phyloP scores from a whole-genome alignment of 2,329 filamentous ascomycete genomes.

The Ilyonectria sp. region DNA sequence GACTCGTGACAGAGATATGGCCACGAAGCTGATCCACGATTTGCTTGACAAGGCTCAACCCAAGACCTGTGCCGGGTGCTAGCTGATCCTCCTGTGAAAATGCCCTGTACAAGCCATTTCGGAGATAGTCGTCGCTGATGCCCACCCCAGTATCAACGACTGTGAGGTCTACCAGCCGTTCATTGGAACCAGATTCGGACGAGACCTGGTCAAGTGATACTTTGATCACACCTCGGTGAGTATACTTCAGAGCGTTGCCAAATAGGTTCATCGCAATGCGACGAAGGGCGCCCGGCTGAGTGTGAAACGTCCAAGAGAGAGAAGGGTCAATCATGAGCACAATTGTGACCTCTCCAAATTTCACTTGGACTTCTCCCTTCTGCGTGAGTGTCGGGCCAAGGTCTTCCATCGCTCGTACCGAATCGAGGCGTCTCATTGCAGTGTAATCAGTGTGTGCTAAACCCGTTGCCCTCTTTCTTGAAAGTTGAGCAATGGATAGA shows the following conservation, averaged over 20 bases:
- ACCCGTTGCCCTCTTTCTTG: neutral
- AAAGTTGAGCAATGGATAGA: constrained; percentile 38
- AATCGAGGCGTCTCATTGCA: constrained; percentile 45
- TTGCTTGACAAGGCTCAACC: constrained; percentile 74
- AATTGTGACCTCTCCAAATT: constrained; percentile 45
- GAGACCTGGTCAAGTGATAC: constrained; percentile 40
- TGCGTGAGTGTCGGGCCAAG: constrained; percentile 19
- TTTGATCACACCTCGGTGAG: constrained; percentile 53
- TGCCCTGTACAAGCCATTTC: constrained; percentile 72
- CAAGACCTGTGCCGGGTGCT: constrained; percentile 74
- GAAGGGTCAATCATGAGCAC: constrained; percentile 58
- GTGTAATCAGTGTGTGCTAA: constrained; percentile 17
- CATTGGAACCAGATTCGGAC: neutral
- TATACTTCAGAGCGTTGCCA: constrained; percentile 76
- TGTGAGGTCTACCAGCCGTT: constrained; percentile 54
- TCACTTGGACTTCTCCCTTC: constrained; percentile 10
- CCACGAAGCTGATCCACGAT: constrained; percentile 73
- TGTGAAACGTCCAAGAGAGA: constrained; percentile 66
- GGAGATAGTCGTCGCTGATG: constrained; percentile 74
- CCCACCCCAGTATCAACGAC: constrained; percentile 77
- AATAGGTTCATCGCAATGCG: constrained; percentile 76
- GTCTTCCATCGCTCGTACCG: constrained; percentile 60
- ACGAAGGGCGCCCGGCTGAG: constrained; percentile 65
- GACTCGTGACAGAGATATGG: constrained; percentile 69
- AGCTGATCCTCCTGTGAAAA: constrained; percentile 76